Evolutionary conservation across 805 yeast species (phyloP).

Genomic region (Spathaspora sp.): DNA sequence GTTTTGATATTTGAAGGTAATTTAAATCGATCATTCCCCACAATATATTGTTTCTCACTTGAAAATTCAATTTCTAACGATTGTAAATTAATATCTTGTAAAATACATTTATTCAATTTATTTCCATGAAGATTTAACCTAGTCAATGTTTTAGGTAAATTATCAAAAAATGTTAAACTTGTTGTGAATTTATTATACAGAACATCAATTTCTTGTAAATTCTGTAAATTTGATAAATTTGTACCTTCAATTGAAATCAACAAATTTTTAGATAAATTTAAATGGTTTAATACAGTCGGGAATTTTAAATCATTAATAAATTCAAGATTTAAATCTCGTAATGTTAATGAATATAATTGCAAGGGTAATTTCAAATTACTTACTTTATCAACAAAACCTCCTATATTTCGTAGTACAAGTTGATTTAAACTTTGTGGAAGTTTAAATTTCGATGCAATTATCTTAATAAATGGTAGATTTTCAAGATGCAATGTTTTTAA

Average conservation of each 20-base stretch:
- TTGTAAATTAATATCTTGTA: neutral
- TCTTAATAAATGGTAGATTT: slow-evolving; percentile 2
- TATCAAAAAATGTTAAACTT: neutral
- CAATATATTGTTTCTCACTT: neutral
- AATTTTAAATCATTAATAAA: neutral
- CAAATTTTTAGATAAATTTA: neutral
- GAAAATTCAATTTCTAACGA: neutral
- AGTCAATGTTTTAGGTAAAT: neutral
- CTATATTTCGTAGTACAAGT: slow-evolving; percentile 2
- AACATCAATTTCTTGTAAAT: neutral
- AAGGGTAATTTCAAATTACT: neutral
- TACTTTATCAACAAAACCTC: slow-evolving; percentile 3
- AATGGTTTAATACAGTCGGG: neutral
- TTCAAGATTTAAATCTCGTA: slow-evolving; percentile 1
- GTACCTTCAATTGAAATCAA: neutral
- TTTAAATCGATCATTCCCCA: neutral
- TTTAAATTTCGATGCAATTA: neutral
- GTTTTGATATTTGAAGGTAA: neutral
- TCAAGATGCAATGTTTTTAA: neutral
- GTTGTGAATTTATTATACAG: slow-evolving; percentile 2
- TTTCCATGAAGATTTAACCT: slow-evolving; percentile 4
- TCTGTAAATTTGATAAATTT: neutral
- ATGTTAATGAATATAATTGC: neutral
- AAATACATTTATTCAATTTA: neutral
- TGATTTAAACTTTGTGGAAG: neutral